Conservation (phyloP, 768 basidiomycete genomes). For the Inosperma sp. region DNA sequence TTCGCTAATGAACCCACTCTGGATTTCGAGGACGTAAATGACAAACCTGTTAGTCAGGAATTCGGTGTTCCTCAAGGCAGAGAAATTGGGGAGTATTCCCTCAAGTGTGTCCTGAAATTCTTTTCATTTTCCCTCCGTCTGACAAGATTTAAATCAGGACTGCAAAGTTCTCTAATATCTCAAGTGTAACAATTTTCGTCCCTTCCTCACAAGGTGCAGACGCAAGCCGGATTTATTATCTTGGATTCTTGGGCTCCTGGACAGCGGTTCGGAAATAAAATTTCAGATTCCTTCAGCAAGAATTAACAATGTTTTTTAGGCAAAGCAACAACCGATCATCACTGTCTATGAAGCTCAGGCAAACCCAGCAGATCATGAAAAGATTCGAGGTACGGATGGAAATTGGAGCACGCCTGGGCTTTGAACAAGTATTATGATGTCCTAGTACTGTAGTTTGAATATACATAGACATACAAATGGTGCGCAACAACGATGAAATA, state of each 20-base stretch:
- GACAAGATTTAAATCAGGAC: conserved; percentile 43
- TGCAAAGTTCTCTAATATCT: conserved; percentile 80
- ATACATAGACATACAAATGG: no score
- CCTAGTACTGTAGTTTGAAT: no score
- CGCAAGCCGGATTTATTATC: conserved; percentile 69
- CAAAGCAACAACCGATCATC: conserved; percentile 72
- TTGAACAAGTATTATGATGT: conserved; percentile 14
- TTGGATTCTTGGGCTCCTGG: conserved; percentile 84
- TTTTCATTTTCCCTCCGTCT: background rate
- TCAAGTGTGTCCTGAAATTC: conserved; percentile 53
- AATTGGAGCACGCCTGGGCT: conserved; percentile 45
- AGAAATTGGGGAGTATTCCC: conserved; percentile 80
- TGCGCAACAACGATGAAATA: no score
- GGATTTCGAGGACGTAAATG: conserved; percentile 73
- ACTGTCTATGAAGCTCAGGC: conserved; percentile 87
- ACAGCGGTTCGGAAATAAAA: conserved; percentile 48
- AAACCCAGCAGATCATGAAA: conserved; percentile 82
- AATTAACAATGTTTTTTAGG: conserved; percentile 37
- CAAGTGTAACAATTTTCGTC: conserved; percentile 78
- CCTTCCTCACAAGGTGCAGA: conserved; percentile 79
- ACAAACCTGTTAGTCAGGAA: conserved; percentile 64
- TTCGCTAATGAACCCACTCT: conserved; percentile 72
- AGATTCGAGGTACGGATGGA: conserved; percentile 75
- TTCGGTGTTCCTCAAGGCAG: conserved; percentile 63
- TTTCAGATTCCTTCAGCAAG: background rate